phyloP scores from a whole-genome alignment of 2,329 filamentous ascomycete species.

The Fusarium mundagurra region DNA sequence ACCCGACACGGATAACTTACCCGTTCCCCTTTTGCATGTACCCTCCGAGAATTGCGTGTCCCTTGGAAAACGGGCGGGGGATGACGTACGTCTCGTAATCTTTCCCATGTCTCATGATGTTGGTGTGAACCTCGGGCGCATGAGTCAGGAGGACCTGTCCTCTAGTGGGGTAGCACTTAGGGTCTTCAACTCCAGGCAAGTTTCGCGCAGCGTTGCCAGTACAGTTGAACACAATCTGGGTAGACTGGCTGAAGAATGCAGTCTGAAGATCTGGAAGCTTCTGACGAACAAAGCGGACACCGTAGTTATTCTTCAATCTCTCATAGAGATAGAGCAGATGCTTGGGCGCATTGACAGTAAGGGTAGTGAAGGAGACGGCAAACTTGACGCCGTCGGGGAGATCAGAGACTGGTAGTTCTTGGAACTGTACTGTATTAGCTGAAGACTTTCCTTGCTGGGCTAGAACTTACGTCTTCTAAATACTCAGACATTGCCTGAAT shows the following conservation, averaged over 20 bases:
- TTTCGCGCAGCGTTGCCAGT: background rate
- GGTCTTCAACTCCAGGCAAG: background rate
- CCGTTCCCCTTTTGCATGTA: background rate
- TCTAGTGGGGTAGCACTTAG: background rate
- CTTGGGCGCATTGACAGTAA: background rate
- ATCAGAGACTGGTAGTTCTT: background rate
- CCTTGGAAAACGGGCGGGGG: background rate
- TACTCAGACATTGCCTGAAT: background rate
- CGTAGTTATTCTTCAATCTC: background rate
- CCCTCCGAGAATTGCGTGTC: background rate
- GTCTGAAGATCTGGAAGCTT: background rate
- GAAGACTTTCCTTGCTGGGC: fast-evolving
- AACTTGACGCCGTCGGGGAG: background rate
- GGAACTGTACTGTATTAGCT: background rate
- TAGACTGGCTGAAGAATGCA: background rate
- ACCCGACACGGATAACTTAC: background rate
- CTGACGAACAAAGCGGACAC: background rate
- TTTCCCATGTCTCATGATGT: background rate
- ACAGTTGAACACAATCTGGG: background rate
- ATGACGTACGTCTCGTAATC: slow-evolving; percentile 3
- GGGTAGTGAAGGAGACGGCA: background rate
- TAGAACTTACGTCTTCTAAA: background rate
- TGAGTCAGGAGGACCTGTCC: background rate
- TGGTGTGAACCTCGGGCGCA: background rate
- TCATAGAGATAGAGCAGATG: background rate